Evolutionary conservation across 2,329 filamentous ascomycete species (phyloP).

Genomic region (Trichoderma oligosporum): DNA sequence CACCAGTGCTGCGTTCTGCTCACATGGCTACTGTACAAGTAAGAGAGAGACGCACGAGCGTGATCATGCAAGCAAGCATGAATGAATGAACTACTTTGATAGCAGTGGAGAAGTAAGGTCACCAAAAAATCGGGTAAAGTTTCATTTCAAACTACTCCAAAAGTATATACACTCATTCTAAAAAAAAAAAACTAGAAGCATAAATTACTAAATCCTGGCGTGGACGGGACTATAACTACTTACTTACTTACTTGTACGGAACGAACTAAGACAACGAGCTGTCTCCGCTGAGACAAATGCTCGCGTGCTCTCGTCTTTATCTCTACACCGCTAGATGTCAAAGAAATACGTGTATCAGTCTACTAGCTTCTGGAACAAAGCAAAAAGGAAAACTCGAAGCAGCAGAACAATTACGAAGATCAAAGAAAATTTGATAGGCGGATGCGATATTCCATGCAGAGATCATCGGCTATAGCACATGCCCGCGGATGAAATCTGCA

Average conservation of each 20-base stretch:
- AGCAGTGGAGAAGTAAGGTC: conserved; percentile 5
- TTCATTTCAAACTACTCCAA: conserved; percentile 6
- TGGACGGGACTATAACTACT: no score
- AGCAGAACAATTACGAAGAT: not conserved
- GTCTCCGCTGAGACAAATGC: not conserved
- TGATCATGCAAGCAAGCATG: not conserved
- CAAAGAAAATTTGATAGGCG: not conserved
- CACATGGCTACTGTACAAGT: not conserved
- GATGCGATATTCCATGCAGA: not conserved
- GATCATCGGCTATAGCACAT: conserved; percentile 6
- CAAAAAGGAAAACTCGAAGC: no score
- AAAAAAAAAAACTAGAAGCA: not conserved
- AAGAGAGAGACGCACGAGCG: not conserved
- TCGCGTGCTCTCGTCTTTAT: no score
- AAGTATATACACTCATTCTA: not conserved
- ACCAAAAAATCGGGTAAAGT: not conserved
- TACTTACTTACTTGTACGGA: no score
- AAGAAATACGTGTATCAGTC: conserved; percentile 11
- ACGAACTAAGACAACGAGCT: no score
- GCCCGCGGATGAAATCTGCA: not conserved
- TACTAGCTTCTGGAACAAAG: conserved; percentile 6
- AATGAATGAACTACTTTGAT: conserved; percentile 8
- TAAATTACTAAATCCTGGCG: not conserved
- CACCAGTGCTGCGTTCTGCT: not conserved
- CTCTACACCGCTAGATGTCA: not conserved